Conservation (phyloP, 257 asterid species). For the Oldenlandia corymbosa region DNA sequence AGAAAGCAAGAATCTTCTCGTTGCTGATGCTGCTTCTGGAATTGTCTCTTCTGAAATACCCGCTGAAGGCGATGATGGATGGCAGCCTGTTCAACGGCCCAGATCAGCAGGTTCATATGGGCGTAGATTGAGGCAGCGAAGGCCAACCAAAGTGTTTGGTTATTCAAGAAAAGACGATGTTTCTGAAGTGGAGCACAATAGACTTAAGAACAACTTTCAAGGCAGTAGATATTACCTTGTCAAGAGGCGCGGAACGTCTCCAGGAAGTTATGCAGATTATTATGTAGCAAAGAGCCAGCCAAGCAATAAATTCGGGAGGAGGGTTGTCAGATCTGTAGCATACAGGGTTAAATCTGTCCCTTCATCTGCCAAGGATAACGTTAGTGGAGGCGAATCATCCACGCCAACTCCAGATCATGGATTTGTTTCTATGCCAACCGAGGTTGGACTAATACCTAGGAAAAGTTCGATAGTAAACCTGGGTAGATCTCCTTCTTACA, state of each 20-base stretch:
- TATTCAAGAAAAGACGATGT: slow-evolving; percentile 66
- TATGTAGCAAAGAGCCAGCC: slow-evolving; percentile 71
- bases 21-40: slow-evolving; percentile 27
- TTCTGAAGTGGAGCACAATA: slow-evolving; percentile 57
- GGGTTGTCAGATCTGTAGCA: slow-evolving; percentile 64
- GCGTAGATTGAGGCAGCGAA: slow-evolving; percentile 68
- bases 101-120: slow-evolving; percentile 72
- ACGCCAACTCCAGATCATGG: slow-evolving; percentile 41
- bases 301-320: slow-evolving; percentile 65
- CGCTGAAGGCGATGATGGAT: slow-evolving; percentile 88
- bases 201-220: slow-evolving; percentile 55
- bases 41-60: slow-evolving; percentile 47
- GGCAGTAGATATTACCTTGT: slow-evolving; percentile 55
- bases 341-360: slow-evolving; percentile 79
- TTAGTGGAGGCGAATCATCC: slow-evolving; percentile 39
- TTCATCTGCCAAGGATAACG: slow-evolving; percentile 43
- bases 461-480: slow-evolving; percentile 71
- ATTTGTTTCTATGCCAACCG: slow-evolving; percentile 41
- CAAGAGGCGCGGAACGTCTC: slow-evolving; percentile 55
- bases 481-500: slow-evolving; percentile 92
- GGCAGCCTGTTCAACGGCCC: slow-evolving; percentile 95
- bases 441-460: slow-evolving; percentile 43
- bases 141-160: slow-evolving; percentile 55
- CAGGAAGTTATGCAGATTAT: slow-evolving; percentile 69
- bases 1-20: slow-evolving; percentile 27